Percentiles rank a stretch among this genome's conserved stretches.
phyloP scores from a whole-genome alignment of 352 stramenopile genomes.

The Phytopythium vexans region DNA sequence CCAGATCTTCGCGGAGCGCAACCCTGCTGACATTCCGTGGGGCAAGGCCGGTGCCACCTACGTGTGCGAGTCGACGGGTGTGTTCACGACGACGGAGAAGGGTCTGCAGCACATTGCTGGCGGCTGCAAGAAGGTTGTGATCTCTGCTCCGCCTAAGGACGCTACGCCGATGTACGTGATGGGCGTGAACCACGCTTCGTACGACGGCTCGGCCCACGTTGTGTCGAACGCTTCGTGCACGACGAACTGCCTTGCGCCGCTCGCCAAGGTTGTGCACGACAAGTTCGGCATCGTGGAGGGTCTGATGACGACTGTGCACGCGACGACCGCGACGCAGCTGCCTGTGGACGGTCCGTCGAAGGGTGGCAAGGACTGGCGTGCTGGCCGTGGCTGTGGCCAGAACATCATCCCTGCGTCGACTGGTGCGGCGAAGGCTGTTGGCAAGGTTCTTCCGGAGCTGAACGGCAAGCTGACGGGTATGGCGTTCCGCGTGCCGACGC shows the following conservation, averaged over 20 bases:
- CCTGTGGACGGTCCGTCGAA: conserved; percentile 97
- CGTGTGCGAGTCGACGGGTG: conserved; percentile 91
- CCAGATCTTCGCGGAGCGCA: conserved; percentile 92
- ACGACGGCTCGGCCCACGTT: conserved; percentile 93
- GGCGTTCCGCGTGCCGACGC: no score
- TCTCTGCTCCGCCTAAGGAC: conserved; percentile 97
- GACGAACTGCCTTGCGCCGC: conserved; percentile 98
- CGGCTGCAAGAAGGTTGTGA: conserved; percentile 95
- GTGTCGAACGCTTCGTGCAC: conserved; percentile 99
- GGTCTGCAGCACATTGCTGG: conserved; percentile 91
- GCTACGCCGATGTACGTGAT: conserved; percentile 99
- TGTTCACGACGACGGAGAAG: conserved; percentile 87
- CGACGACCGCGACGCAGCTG: conserved; percentile 97
- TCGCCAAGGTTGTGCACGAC: conserved; percentile 99
- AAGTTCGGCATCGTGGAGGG: conserved; percentile 98
- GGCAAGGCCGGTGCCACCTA: conserved; percentile 89
- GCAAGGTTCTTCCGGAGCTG: no score
- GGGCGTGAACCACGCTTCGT: conserved; percentile 96
- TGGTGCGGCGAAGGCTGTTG: no score
- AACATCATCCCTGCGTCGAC: no score
- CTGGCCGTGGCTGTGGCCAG: no score
- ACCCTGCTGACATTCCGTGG: conserved; percentile 95
- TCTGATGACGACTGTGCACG: conserved; percentile 99
- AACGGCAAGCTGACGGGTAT: no score
- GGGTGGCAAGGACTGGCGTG: conserved; percentile 99